phyloP scores from a whole-genome alignment of 1,284 basidiomycete species.

The Ustilago xerochloae region DNA sequence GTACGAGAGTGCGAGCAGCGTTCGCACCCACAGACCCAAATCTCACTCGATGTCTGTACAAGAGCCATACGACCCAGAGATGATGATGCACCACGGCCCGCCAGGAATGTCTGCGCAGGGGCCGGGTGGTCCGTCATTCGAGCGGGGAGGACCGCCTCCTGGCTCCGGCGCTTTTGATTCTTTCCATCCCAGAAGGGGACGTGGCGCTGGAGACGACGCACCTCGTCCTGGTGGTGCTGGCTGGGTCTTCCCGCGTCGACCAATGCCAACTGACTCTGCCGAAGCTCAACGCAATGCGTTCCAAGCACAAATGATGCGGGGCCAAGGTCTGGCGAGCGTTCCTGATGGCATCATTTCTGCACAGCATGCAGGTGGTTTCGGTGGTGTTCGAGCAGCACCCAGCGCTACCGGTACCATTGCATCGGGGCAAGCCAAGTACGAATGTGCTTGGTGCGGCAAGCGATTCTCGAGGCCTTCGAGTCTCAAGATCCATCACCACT shows the following conservation, averaged over 20 bases:
- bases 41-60: conserved; percentile 44
- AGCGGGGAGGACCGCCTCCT: conserved; percentile 33
- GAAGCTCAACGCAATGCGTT: conserved; percentile 43
- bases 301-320: conserved; percentile 45
- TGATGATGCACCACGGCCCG: conserved; percentile 34
- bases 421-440: conserved; percentile 59
- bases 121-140: conserved; percentile 33
- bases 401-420: conserved; percentile 43
- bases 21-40: conserved; percentile 40
- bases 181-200: conserved; percentile 45
- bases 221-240: conserved; percentile 39
- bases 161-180: conserved; percentile 35
- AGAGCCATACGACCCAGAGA: conserved; percentile 33
- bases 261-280: conserved; percentile 34
- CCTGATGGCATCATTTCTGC: conserved; percentile 44
- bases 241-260: conserved; percentile 48
- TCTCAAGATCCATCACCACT: conserved; percentile 65
- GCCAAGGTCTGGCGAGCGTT: conserved; percentile 32
- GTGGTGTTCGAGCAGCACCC: conserved; percentile 32
- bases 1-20: conserved; percentile 30
- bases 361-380: conserved; percentile 30
- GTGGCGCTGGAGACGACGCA: conserved; percentile 38
- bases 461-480: conserved; percentile 64
- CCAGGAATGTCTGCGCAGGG: conserved; percentile 38
- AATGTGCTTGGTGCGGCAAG: conserved; percentile 63